Conservation (phyloP, 129 eudicot species). For the Escallonia herrerae region DNA sequence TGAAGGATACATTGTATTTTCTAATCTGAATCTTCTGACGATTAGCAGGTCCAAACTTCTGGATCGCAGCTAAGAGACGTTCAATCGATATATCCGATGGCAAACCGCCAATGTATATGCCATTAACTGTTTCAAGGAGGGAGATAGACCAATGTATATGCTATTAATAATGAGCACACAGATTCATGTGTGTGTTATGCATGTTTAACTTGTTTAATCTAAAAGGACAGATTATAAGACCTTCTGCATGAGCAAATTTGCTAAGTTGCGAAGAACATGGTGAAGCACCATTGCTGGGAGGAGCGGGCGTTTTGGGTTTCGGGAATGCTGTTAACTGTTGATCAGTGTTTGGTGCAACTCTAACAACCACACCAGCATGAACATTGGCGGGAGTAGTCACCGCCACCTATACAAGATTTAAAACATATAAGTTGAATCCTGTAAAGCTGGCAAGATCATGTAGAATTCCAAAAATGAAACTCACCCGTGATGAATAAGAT, state of each 20-base stretch:
- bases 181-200: background rate
- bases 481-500: slow-evolving; percentile 41
- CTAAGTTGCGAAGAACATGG: background rate
- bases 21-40: slow-evolving; percentile 30
- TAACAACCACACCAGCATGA: background rate
- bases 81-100: slow-evolving; percentile 24
- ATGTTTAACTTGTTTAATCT: too few relatives aligned
- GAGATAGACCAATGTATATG: background rate
- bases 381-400: background rate
- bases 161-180: background rate
- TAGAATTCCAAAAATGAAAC: slow-evolving; percentile 2
- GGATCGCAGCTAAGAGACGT: slow-evolving; percentile 22
- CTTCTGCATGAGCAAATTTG: background rate
- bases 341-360: background rate
- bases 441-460: too few relatives aligned
- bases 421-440: background rate
- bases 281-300: slow-evolving; percentile 8
- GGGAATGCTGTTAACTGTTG: background rate
- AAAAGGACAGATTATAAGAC: background rate
- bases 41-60: slow-evolving; percentile 27
- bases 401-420: background rate
- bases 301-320: slow-evolving; percentile 6
- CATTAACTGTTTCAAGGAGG: slow-evolving; percentile 17
- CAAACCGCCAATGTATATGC: slow-evolving; percentile 31
- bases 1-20: slow-evolving; percentile 24